Percentiles rank a stretch among this genome's conserved stretches.
These are phyloP conservation scores for Alternaria novae-zelandiae DNA, from an alignment of 2,329 filamentous ascomycete genomes.

Conservation along the genomic window DNA sequence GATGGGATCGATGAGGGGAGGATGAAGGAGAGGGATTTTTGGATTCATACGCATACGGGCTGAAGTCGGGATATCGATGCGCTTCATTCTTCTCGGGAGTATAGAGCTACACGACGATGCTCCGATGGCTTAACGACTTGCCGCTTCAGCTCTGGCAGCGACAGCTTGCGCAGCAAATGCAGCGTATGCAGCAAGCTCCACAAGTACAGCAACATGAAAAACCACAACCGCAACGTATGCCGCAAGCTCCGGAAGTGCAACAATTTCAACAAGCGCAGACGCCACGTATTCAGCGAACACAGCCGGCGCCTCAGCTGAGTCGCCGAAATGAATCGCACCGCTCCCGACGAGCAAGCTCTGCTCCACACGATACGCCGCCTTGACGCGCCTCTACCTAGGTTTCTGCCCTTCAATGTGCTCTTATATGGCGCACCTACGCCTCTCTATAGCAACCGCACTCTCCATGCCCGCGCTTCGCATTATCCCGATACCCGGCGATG, in stretches of 20 bases:
- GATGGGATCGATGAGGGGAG: slow-evolving; percentile 36
- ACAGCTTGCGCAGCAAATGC: no score
- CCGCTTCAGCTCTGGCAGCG: no score
- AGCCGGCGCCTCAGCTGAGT: background rate
- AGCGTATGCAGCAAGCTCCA: no score
- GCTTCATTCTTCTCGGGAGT: no score
- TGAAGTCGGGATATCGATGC: background rate
- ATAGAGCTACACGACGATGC: background rate
- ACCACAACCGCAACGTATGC: no score
- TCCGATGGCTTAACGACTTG: rapidly evolving
- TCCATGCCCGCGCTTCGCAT: background rate
- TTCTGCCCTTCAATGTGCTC: background rate
- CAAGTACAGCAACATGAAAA: no score
- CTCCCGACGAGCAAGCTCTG: background rate
- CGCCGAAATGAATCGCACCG: background rate
- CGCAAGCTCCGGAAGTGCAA: no score
- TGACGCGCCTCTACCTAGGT: background rate
- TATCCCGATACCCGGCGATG: background rate
- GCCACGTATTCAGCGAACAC: no score
- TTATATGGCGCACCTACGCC: background rate
- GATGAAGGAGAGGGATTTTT: slow-evolving; percentile 36
- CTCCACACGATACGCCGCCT: background rate
- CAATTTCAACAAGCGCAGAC: no score
- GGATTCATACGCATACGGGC: slow-evolving; percentile 30
- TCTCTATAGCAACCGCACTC: background rate